Percentiles rank a stretch among this genome's conserved stretches.
These are phyloP conservation scores for Cladobotryum protrusum DNA, from an alignment of 2,329 filamentous ascomycete genomes.

Conservation along the genomic window DNA sequence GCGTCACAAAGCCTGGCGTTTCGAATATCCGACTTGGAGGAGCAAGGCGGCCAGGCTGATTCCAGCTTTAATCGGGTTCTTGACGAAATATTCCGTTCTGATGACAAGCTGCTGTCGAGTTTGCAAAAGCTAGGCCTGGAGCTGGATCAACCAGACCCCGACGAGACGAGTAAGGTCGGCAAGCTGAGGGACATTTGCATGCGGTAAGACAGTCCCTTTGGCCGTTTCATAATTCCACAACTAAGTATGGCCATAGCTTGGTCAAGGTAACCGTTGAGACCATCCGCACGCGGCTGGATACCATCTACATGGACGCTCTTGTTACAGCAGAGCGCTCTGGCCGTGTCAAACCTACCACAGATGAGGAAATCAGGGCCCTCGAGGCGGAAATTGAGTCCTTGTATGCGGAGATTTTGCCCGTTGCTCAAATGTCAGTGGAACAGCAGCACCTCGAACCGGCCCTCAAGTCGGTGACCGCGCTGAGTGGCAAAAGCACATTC, in stretches of 20 bases:
- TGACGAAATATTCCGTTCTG: constrained; percentile 47
- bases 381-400: constrained; percentile 63
- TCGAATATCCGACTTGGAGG: constrained; percentile 43
- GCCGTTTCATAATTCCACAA: neutral
- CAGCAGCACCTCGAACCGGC: constrained; percentile 61
- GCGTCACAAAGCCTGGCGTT: constrained; percentile 42
- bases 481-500: constrained; percentile 37
- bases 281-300: constrained; percentile 48
- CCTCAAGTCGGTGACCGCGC: constrained; percentile 37
- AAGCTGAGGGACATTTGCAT: constrained; percentile 54
- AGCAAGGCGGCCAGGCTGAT: constrained; percentile 41
- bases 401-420: constrained; percentile 61
- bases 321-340: constrained; percentile 22
- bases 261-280: constrained; percentile 53
- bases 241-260: constrained; percentile 31
- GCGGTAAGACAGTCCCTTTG: constrained; percentile 29
- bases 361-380: constrained; percentile 42
- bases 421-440: constrained; percentile 65
- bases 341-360: constrained; percentile 21
- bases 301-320: constrained; percentile 47
- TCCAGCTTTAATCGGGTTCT: constrained; percentile 43
- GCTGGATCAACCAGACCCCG: constrained; percentile 46
- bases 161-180: constrained; percentile 47
- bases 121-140: constrained; percentile 61
- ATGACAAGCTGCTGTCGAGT: constrained; percentile 59